Evolutionary conservation across 1,284 basidiomycete species (phyloP).

Genomic region (Ustilago xerochloae): DNA sequence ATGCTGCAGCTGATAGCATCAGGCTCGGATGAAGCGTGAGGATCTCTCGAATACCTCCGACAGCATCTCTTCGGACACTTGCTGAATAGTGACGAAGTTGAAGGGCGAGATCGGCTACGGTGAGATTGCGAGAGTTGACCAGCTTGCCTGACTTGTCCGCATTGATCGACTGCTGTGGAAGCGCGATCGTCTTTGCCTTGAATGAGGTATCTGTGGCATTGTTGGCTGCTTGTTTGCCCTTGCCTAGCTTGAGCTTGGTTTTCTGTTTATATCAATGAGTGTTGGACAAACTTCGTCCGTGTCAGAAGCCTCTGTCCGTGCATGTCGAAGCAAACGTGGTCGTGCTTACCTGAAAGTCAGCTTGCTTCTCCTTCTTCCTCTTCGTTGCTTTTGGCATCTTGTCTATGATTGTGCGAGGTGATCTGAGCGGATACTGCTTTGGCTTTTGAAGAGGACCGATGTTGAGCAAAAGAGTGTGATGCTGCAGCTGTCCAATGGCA

Average conservation of each 20-base stretch:
- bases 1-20: slow-evolving; percentile 74
- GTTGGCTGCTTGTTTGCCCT: slow-evolving; percentile 82
- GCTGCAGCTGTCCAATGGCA: neutral
- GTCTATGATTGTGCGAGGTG: neutral
- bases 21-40: slow-evolving; percentile 76
- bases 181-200: slow-evolving; percentile 76
- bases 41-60: slow-evolving; percentile 84
- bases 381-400: slow-evolving; percentile 53
- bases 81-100: slow-evolving; percentile 87
- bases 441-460: neutral
- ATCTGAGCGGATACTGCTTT: neutral
- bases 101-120: slow-evolving; percentile 80
- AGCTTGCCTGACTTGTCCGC: slow-evolving; percentile 52
- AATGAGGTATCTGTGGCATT: slow-evolving; percentile 96
- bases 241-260: slow-evolving; percentile 94
- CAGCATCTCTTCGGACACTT: slow-evolving; percentile 80
- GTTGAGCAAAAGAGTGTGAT: too few species aligned
- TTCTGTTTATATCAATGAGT: too few species aligned
- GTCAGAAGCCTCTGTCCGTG: neutral
- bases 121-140: slow-evolving; percentile 72
- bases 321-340: neutral
- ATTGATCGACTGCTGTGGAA: slow-evolving; percentile 60
- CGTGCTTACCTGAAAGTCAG: slow-evolving; percentile 44
- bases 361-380: slow-evolving; percentile 48
- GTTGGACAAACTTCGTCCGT: too few species aligned